These are phyloP conservation scores for Rhizophagus sp. DNA, from an alignment of 192 early-diverging fungal genomes.

Conservation along the genomic window DNA sequence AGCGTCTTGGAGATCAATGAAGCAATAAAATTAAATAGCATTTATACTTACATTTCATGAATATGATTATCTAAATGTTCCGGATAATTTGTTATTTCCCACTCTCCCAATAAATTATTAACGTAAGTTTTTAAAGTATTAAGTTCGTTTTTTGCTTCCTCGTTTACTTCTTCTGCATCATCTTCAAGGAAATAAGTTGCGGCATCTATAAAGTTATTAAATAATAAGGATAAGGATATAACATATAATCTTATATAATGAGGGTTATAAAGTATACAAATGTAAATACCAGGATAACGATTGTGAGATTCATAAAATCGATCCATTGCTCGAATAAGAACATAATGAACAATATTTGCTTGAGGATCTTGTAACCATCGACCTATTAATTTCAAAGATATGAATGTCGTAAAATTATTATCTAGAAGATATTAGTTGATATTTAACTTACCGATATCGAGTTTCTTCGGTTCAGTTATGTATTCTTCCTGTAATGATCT, in stretches of 20 bases:
- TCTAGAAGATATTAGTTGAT: too few species aligned
- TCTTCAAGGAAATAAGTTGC: conserved; percentile 32
- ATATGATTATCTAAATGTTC: conserved; percentile 57
- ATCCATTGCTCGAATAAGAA: conserved; percentile 68
- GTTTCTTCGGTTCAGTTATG: conserved; percentile 38
- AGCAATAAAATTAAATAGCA: conserved; percentile 10
- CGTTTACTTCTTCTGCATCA: conserved; percentile 54
- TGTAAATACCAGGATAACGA: conserved; percentile 60
- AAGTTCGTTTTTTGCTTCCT: conserved; percentile 27
- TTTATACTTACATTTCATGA: conserved; percentile 61
- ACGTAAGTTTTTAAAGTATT: conserved; percentile 48
- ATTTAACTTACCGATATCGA: conserved; percentile 52
- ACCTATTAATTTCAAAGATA: conserved; percentile 30
- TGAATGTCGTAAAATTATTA: too few species aligned
- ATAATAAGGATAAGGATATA: background rate
- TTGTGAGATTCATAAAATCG: conserved; percentile 55
- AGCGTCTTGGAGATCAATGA: too few species aligned
- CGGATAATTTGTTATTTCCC: conserved; percentile 37
- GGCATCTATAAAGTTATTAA: conserved; percentile 4
- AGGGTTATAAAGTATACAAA: background rate
- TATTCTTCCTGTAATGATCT: conserved; percentile 60
- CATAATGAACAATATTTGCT: conserved; percentile 62
- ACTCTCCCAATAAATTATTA: conserved; percentile 41
- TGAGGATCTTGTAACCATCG: conserved; percentile 51
- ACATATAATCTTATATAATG: background rate